Conservation (phyloP, 257 asterid genomes). For the Solanum paucissectum region DNA sequence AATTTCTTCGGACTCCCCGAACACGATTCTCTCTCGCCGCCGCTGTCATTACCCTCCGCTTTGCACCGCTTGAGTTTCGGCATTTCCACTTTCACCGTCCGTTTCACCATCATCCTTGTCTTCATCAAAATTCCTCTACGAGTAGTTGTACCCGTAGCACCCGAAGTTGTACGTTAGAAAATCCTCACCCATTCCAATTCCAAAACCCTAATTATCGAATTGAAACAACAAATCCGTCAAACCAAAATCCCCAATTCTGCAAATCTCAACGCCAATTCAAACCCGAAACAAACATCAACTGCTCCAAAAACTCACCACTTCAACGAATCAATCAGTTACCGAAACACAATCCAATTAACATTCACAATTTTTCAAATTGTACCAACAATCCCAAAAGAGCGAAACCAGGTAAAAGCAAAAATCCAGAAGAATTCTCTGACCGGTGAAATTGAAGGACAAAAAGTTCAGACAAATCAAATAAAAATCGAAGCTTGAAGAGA, state of each 20-base stretch:
- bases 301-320: slow-evolving; percentile 16
- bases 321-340: neutral
- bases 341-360: slow-evolving; percentile 7
- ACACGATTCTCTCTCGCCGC: slow-evolving; percentile 22
- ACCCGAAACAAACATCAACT: neutral
- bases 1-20: neutral
- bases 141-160: neutral
- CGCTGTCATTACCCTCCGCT: slow-evolving; percentile 18
- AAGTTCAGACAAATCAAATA: neutral
- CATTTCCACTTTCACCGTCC: slow-evolving; percentile 29
- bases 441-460: neutral
- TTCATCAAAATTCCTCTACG: neutral
- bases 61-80: slow-evolving; percentile 67
- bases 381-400: neutral
- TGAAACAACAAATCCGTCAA: neutral
- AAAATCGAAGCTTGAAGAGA: neutral
- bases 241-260: neutral
- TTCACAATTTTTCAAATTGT: neutral
- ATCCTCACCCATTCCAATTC: neutral
- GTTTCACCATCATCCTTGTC: slow-evolving; percentile 25
- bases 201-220: neutral
- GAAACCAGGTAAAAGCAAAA: neutral
- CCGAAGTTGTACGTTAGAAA: neutral
- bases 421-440: neutral
- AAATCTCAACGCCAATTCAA: neutral